phyloP scores from a whole-genome alignment of 1,139 yeast genomes.

The Yamadazyma siamensis region DNA sequence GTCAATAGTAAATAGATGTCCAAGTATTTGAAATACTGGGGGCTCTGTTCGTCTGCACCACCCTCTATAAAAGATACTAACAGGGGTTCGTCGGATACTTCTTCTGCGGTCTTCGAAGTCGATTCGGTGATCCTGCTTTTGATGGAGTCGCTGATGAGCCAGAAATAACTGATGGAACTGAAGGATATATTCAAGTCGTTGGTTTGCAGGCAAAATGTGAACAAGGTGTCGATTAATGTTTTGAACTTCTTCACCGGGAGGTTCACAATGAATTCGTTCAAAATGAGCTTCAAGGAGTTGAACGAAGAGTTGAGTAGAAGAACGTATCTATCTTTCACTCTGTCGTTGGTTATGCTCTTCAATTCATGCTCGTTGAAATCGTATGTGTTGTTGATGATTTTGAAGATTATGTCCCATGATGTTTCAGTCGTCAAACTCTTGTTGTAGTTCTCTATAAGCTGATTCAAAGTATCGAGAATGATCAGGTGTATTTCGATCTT shows the following conservation, averaged over 20 bases:
- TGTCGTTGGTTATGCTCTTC: slow-evolving; percentile 10
- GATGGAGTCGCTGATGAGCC: slow-evolving; percentile 82
- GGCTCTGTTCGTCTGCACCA: slow-evolving; percentile 13
- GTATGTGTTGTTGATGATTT: slow-evolving; percentile 69
- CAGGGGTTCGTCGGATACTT: slow-evolving; percentile 4
- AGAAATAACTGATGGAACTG: slow-evolving; percentile 85
- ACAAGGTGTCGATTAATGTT: slow-evolving; percentile 66
- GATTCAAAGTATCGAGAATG: slow-evolving; percentile 60
- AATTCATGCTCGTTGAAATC: slow-evolving; percentile 18
- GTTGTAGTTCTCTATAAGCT: slow-evolving; percentile 69
- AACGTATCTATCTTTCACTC: slow-evolving; percentile 39
- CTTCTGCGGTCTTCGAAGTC: too few species aligned
- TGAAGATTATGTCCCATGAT: slow-evolving; percentile 73
- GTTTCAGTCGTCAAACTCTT: slow-evolving; percentile 36
- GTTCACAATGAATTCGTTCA: slow-evolving; percentile 76
- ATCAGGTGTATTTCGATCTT: slow-evolving; percentile 68
- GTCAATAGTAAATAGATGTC: slow-evolving; percentile 66
- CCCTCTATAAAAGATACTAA: slow-evolving; percentile 3
- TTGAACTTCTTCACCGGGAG: slow-evolving; percentile 64
- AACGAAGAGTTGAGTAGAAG: slow-evolving; percentile 62
- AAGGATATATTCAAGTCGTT: slow-evolving; percentile 82
- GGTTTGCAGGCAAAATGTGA: slow-evolving; percentile 65
- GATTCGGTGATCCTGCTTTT: slow-evolving; percentile 26
- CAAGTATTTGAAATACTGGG: slow-evolving; percentile 22
- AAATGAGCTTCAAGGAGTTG: slow-evolving; percentile 74